Evolutionary conservation across 345 rosid genomes (phyloP).

Genomic region (Acer yangbiense): DNA sequence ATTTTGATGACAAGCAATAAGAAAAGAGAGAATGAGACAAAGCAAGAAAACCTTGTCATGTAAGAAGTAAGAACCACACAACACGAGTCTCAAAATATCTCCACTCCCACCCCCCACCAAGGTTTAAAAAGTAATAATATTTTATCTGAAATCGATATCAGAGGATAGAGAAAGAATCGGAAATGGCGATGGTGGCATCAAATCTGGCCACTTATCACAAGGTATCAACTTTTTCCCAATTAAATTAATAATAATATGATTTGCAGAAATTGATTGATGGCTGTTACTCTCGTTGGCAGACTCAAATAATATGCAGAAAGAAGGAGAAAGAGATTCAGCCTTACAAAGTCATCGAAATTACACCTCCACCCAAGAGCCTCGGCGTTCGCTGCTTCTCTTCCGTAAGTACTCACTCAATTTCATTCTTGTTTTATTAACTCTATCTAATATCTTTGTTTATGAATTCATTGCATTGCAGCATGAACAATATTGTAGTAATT

Average conservation of each 20-base stretch:
- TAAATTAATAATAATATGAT: too few species aligned
- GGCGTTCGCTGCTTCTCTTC: constrained; percentile 86
- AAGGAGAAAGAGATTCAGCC: constrained; percentile 62
- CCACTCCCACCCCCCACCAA: background rate
- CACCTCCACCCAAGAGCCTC: constrained; percentile 92
- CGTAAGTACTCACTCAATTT: constrained; percentile 39
- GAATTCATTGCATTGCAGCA: too few species aligned
- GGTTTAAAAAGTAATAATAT: background rate
- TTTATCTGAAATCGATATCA: background rate
- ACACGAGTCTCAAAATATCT: background rate
- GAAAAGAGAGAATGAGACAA: too few species aligned
- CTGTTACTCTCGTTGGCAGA: constrained; percentile 23
- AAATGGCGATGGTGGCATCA: constrained; percentile 48
- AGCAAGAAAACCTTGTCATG: background rate
- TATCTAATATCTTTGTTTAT: too few species aligned
- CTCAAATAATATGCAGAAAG: constrained; percentile 62
- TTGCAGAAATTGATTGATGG: background rate
- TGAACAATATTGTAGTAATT: too few species aligned
- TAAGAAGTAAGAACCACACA: background rate
- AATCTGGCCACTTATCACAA: constrained; percentile 40
- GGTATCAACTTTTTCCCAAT: constrained; percentile 25
- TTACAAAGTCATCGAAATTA: constrained; percentile 86
- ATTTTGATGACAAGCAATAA: too few species aligned
- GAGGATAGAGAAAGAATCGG: background rate
- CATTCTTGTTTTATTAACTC: too few species aligned